These are phyloP conservation scores for Tolypocladium ophioglossoides DNA, from an alignment of 2,329 filamentous ascomycete species.

Conservation along the genomic window DNA sequence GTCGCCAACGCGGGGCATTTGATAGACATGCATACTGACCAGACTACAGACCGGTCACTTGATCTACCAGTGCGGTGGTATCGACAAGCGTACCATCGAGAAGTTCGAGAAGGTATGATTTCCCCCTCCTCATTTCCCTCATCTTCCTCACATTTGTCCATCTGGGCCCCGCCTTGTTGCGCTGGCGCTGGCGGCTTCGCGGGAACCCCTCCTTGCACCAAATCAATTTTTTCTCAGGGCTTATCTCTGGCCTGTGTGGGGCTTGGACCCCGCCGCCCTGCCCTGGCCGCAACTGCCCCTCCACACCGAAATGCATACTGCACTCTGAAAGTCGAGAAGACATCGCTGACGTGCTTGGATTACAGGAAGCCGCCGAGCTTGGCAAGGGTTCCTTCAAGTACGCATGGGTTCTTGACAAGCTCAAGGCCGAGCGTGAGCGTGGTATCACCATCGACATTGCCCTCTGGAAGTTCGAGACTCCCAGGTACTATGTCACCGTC, in stretches of 20 bases:
- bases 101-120: slow-evolving; percentile 98
- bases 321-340: no score
- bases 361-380: slow-evolving; percentile 92
- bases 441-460: slow-evolving; percentile 99
- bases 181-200: not conserved
- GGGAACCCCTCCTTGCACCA: not conserved
- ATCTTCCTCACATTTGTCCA: not conserved
- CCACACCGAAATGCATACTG: no score
- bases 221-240: not conserved
- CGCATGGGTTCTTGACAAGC: slow-evolving; percentile 99
- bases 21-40: slow-evolving; percentile 8
- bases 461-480: slow-evolving; percentile 99
- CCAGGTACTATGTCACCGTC: slow-evolving; percentile 96
- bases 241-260: not conserved
- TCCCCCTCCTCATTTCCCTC: not conserved
- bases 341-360: slow-evolving; percentile 7
- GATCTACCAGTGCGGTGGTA: slow-evolving; percentile 99
- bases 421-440: slow-evolving; percentile 99
- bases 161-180: not conserved
- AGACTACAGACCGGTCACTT: slow-evolving; percentile 60
- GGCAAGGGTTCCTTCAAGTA: slow-evolving; percentile 99
- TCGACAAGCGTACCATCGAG: slow-evolving; percentile 99
- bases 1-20: slow-evolving; percentile 4
- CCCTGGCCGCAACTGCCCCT: not conserved
- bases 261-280: slow-evolving; percentile 6